Conservation (phyloP, 139 green algal genomes). For the Chlamydomonas schloesseri region DNA sequence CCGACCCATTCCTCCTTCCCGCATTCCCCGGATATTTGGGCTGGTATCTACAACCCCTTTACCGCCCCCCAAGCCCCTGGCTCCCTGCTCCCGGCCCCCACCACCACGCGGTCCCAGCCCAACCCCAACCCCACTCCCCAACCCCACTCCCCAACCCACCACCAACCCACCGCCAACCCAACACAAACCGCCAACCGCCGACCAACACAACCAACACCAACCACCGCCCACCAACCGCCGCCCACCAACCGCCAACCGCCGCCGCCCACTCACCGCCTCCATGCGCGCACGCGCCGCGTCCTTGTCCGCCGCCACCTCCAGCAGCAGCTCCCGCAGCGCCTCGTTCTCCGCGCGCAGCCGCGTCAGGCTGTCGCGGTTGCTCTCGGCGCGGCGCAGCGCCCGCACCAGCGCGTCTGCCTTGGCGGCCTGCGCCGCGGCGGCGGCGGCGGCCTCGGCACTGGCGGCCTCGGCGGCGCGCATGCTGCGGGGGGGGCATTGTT, state of each 20-base stretch:
- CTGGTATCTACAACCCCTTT: too few relatives aligned
- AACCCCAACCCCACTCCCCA: too few relatives aligned
- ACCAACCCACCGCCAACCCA: background rate
- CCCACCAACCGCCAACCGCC: constrained; percentile 4
- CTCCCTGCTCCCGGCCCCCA: too few relatives aligned
- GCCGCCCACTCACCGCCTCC: constrained; percentile 33
- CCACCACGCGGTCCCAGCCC: too few relatives aligned
- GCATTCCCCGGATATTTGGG: too few relatives aligned
- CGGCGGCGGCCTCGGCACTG: constrained; percentile 55
- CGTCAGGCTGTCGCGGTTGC: constrained; percentile 33
- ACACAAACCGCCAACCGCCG: too few relatives aligned
- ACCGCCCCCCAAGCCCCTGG: too few relatives aligned
- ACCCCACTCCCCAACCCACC: background rate
- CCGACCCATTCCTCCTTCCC: too few relatives aligned
- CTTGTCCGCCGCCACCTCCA: constrained; percentile 79
- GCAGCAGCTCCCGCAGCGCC: constrained; percentile 74
- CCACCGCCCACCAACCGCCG: background rate
- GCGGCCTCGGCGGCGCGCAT: constrained; percentile 59
- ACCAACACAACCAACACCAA: background rate
- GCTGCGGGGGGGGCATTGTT: background rate
- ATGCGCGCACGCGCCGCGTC: constrained; percentile 50
- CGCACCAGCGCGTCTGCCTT: constrained; percentile 59
- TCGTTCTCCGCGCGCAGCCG: constrained; percentile 77
- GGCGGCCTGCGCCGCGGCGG: constrained; percentile 61
- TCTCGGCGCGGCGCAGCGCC: constrained; percentile 56